Conservation (phyloP, 345 rosid genomes). For the Citropsis articulata region DNA sequence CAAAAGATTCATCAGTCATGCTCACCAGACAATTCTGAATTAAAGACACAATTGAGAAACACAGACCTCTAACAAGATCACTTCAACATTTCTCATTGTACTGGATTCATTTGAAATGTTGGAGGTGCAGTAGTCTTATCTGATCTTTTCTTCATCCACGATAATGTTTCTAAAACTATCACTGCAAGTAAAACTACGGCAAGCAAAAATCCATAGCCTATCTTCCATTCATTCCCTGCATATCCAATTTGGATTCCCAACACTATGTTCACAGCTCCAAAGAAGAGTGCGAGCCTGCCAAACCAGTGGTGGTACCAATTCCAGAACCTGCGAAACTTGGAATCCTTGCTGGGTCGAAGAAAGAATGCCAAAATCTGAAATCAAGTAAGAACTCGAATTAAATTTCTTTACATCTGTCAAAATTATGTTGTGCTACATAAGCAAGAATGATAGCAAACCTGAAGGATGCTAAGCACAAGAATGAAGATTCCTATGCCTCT, state of each 20-base stretch:
- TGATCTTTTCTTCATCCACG: conserved; percentile 42
- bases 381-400: neutral
- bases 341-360: conserved; percentile 65
- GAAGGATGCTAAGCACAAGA: conserved; percentile 69
- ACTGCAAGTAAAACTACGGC: conserved; percentile 46
- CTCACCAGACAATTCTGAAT: neutral
- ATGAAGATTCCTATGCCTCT: conserved; percentile 82
- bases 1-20: neutral
- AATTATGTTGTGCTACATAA: neutral
- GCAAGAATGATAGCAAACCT: conserved; percentile 38
- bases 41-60: neutral
- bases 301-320: conserved; percentile 88
- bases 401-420: neutral
- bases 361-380: conserved; percentile 76
- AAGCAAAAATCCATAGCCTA: conserved; percentile 72
- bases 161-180: conserved; percentile 50
- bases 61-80: neutral
- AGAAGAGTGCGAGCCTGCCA: conserved; percentile 75
- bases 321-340: conserved; percentile 72
- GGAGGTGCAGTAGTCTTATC: conserved; percentile 32
- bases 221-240: conserved; percentile 64
- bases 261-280: conserved; percentile 69
- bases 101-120: conserved; percentile 67
- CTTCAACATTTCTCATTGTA: conserved; percentile 23
- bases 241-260: conserved; percentile 63